Percentiles rank a stretch among this genome's conserved stretches.
Evolutionary conservation across 495 filamentous ascomycete species (phyloP).

Genomic region (Penicillium herquei): DNA sequence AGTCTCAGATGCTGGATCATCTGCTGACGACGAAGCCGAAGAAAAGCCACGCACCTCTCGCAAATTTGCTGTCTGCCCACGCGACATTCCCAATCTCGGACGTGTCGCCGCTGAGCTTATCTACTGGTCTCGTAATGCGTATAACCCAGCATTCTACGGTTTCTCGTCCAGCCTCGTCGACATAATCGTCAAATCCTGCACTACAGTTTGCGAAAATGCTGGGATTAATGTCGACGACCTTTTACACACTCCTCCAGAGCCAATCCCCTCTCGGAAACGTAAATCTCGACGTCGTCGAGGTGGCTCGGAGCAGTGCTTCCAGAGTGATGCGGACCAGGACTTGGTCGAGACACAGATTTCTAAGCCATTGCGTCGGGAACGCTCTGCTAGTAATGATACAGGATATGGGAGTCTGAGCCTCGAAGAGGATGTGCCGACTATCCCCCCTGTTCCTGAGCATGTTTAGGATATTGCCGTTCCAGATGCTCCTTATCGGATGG

Average conservation of each 20-base stretch:
- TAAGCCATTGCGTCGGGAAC: conserved; percentile 21
- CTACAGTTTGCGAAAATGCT: conserved; percentile 33
- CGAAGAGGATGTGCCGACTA: conserved; percentile 20
- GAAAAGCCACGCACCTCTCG: conserved; percentile 20
- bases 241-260: conserved; percentile 11
- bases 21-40: conserved; percentile 35
- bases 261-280: conserved; percentile 1
- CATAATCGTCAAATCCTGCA: conserved; percentile 43
- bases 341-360: not conserved
- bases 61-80: conserved; percentile 17
- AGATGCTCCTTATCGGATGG: conserved; percentile 1
- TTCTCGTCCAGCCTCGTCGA: conserved; percentile 39
- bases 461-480: conserved; percentile 9
- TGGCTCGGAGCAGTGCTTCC: conserved; percentile 11
- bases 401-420: conserved; percentile 33
- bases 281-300: conserved; percentile 17
- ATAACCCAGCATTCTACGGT: conserved; percentile 48
- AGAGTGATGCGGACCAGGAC: conserved; percentile 27
- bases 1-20: conserved; percentile 20
- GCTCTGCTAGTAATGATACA: conserved; percentile 32
- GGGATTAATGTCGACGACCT: conserved; percentile 41
- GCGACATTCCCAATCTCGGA: conserved; percentile 37
- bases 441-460: conserved; percentile 3
- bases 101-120: conserved; percentile 45
- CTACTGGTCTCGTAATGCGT: conserved; percentile 49